These are phyloP conservation scores for Capronia epimyces DNA, from an alignment of 2,329 filamentous ascomycete genomes.

Conservation along the genomic window DNA sequence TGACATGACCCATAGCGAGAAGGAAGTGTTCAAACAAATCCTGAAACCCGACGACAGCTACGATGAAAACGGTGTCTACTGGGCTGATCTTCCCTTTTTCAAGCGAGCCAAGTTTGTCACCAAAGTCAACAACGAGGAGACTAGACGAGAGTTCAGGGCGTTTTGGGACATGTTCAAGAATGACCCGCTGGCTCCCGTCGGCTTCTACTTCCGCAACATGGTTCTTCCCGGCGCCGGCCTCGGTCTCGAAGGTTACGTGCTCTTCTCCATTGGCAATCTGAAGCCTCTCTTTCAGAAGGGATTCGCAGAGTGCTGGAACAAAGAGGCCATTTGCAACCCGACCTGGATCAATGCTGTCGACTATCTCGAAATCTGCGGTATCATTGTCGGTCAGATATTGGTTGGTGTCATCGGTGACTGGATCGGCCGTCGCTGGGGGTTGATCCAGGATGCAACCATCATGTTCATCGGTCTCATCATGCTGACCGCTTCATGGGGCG, in stretches of 20 bases:
- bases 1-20: conserved; percentile 54
- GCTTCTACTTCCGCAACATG: conserved; percentile 83
- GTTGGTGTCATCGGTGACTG: conserved; percentile 76
- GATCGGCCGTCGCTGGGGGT: conserved; percentile 85
- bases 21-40: conserved; percentile 66
- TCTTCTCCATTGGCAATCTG: conserved; percentile 95
- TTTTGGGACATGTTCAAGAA: conserved; percentile 78
- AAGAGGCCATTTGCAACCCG: conserved; percentile 59
- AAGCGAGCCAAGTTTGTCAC: conserved; percentile 71
- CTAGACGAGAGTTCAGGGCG: conserved; percentile 58
- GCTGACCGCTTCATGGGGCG: conserved; percentile 85
- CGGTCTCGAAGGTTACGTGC: conserved; percentile 86
- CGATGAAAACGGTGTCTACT: conserved; percentile 76
- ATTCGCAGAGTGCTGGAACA: conserved; percentile 74
- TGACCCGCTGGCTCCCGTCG: conserved; percentile 76
- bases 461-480: conserved; percentile 92
- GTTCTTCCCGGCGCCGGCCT: conserved; percentile 89
- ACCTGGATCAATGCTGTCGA: conserved; percentile 81
- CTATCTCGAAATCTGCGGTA: conserved; percentile 89
- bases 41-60: conserved; percentile 87
- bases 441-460: conserved; percentile 90
- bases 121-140: conserved; percentile 65
- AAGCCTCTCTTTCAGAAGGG: conserved; percentile 70
- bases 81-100: conserved; percentile 73
- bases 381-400: conserved; percentile 85